Evolutionary conservation across 2,329 filamentous ascomycete species (phyloP), one percentile per base, ranked within the genome.

Genomic region (Pyrenochaeta sp.): DNA sequence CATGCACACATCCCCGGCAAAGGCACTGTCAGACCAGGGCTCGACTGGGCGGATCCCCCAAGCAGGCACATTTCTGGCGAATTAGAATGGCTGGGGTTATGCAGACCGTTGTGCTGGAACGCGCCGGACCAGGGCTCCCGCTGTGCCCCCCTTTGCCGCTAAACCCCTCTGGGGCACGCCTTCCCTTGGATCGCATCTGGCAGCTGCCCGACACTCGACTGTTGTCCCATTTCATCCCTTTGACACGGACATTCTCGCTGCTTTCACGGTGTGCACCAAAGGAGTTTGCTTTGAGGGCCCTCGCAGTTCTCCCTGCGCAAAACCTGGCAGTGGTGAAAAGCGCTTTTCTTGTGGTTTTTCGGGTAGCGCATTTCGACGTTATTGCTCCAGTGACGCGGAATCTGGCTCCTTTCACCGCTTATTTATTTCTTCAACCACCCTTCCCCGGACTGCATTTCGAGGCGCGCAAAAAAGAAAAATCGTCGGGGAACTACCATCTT

Each of bases 351-450:
- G n/a, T n/a, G n/a, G n/a, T n/a, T n/a, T 21, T 51, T 51, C 56
- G 47, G 53, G 46, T 51, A 45, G 32, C 48, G 15, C 43, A 23
- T 47, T 42, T 42, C 40, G 7, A 42, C 4, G 40, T 42, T 42
- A 36, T 30, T 60, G 43, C 60, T 61, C 32, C 49, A 56, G 66
- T 58, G 57, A 68, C 69, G 63, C 51, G 60, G 56, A 67, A 58
- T 67, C 46, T 23, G n/a, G 30, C 49, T 51, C 41, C 51, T 35
- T 66, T 58, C 50, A 65, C 62, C 59, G 60, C 59, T 54, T 60
- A 20, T 64, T 58, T 33, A 30, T 41, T 45, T 40, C 36, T 51
- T 39, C 50, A 51, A 49, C 47, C 30, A 42, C 20, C 52, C 48
- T 39, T 46, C 47, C 42, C 46, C 39, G 42, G 32, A 23, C 46